Evolutionary conservation across 805 yeast species (phyloP).

Genomic region (Lipomyces anomalus): DNA sequence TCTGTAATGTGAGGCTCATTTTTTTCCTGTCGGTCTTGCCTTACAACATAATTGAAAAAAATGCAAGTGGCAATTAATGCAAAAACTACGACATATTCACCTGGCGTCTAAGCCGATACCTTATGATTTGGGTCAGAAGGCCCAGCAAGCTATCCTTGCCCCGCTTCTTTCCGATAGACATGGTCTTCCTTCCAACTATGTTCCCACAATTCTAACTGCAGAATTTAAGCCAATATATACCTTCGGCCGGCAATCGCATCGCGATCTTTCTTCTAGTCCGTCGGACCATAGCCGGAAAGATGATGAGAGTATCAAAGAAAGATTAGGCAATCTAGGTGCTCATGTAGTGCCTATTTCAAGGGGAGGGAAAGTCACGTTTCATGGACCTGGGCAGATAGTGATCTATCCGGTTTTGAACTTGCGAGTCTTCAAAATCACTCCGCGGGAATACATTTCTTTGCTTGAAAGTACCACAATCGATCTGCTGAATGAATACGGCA

Average conservation of each 20-base stretch:
- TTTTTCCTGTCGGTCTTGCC: too few relatives aligned
- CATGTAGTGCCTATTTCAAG: conserved; percentile 71
- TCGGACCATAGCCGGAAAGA: conserved; percentile 30
- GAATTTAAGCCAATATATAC: conserved; percentile 85
- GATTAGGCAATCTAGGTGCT: conserved; percentile 37
- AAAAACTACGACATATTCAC: conserved; percentile 1
- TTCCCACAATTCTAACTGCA: conserved; percentile 68
- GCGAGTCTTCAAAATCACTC: conserved; percentile 50
- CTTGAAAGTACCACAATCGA: conserved; percentile 42
- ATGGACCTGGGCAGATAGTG: conserved; percentile 92
- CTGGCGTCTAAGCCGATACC: conserved; percentile 3
- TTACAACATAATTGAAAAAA: too few relatives aligned
- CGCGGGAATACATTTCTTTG: conserved; percentile 61
- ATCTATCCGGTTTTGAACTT: conserved; percentile 76
- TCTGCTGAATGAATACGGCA: conserved; percentile 26
- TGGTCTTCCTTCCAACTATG: neutral
- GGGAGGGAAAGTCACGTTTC: conserved; percentile 96
- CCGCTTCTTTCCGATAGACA: conserved; percentile 3
- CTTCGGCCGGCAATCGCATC: conserved; percentile 74
- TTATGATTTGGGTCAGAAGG: conserved; percentile 3
- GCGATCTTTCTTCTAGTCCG: conserved; percentile 1
- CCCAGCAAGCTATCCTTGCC: conserved; percentile 9
- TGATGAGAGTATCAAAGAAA: conserved; percentile 22
- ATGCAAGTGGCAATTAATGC: too few relatives aligned
- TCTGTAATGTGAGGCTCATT: too few relatives aligned